Evolutionary conservation across 2,329 filamentous ascomycete species (phyloP).

Genomic region (Oidium heveae): DNA sequence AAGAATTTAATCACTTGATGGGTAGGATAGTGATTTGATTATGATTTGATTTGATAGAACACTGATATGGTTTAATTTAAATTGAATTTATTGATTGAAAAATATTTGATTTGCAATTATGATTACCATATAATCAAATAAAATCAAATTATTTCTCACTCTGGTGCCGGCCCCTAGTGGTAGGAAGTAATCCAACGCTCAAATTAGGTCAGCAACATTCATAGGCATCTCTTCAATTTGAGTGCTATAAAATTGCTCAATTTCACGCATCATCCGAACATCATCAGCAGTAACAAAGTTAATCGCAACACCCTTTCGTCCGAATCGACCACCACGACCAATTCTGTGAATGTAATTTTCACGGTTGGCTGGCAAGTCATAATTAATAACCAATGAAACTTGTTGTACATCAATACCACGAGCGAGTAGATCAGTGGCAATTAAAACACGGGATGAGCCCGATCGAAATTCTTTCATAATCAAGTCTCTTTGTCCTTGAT

Average conservation of each 20-base stretch:
- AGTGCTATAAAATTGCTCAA: constrained; percentile 99
- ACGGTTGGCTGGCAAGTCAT: constrained; percentile 93
- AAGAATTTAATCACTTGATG: too few species aligned
- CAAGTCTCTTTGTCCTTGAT: constrained; percentile 87
- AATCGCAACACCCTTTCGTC: constrained; percentile 99
- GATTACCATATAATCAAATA: too few species aligned
- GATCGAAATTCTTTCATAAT: constrained; percentile 99
- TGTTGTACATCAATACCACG: constrained; percentile 99
- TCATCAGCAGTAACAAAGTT: constrained; percentile 99
- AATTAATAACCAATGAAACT: constrained; percentile 99
- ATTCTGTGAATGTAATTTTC: constrained; percentile 99
- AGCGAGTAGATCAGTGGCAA: constrained; percentile 89
- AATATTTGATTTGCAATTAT: too few species aligned
- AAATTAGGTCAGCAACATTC: constrained; percentile 59
- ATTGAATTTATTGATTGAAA: too few species aligned
- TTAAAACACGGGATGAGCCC: constrained; percentile 92
- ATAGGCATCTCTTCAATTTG: constrained; percentile 99
- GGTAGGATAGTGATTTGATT: too few species aligned
- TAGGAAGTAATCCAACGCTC: constrained; percentile 17
- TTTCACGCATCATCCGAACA: constrained; percentile 99
- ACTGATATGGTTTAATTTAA: too few species aligned
- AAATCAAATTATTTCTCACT: too few species aligned
- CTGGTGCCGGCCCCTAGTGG: neutral
- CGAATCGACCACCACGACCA: constrained; percentile 97
- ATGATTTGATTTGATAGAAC: too few species aligned